Evolutionary conservation across 192 early-diverging fungal genomes (phyloP), one percentile per base, ranked within the genome.

Genomic region (Entomortierella beljakovae): DNA sequence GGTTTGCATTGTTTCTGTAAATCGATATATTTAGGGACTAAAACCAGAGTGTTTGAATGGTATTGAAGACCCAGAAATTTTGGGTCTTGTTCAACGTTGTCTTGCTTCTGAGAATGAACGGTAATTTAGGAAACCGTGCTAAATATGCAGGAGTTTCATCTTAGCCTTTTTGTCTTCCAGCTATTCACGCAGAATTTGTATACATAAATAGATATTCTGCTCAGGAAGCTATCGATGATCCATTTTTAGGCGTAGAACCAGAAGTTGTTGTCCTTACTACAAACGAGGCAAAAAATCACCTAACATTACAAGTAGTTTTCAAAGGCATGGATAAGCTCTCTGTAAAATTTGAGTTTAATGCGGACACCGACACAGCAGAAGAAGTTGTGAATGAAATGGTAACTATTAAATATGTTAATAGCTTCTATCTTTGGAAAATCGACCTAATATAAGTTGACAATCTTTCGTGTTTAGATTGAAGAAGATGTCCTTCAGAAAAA

Each of bases 331-430:
- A 94, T 57, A 87, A 86, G 64, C 81, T 94, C 16, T 94, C 93
- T 1, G 92, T 94, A 5, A 94, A 94, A 64, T 94, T 94, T 71
- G 92, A 94, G 51, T 94, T 94, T 61, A 93, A 94, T 70, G 91
- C 86, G 1, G 92, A 92, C 48, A 91, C 89, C 0, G 92, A 94
- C 52, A 94, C 92, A 0, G 92, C 92, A 1, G 92, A 93, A 34
- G 89, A 91, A 53, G 92, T 94, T 32, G 92, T 94, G 0, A 89
- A 89, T 43, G 92, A 94, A 70, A 94, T 94, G 92, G 90, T 92
- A 86, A 56, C n/a, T 25, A 26, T 4, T 33, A 57, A 18, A 8
- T 11, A 43, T 18, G 42, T 43, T 43, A 18, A 18, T 32, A 33
- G 32, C 56, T 5, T 6, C 56, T 10, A 15, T 3, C 11, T 25